phyloP scores from a whole-genome alignment of 345 rosid species.

The Xanthoceras sorbifolium region DNA sequence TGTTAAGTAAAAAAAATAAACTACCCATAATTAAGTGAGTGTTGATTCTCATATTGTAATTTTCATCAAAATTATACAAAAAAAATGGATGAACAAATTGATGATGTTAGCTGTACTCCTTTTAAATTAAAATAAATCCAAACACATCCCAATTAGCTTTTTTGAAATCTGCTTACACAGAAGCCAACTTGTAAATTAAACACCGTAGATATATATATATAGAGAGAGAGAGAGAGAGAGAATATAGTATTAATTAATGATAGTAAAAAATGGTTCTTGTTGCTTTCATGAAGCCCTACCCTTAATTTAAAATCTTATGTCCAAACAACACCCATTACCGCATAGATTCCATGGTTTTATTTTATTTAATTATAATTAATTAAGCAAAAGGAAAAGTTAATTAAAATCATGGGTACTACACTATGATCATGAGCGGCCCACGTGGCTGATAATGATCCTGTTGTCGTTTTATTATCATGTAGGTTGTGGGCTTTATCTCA shows the following conservation, averaged over 20 bases:
- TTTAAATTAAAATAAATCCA: slow-evolving; percentile 11
- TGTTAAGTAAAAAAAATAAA: no score
- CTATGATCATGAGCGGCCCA: slow-evolving; percentile 28
- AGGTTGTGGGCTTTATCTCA: slow-evolving; percentile 21
- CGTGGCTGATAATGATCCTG: slow-evolving; percentile 27
- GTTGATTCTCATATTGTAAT: neutral
- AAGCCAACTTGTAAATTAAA: slow-evolving; percentile 27
- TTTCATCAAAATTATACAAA: neutral
- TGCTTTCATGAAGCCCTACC: slow-evolving; percentile 30
- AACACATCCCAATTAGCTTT: slow-evolving; percentile 22
- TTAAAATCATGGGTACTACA: slow-evolving; percentile 14
- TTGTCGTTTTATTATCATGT: slow-evolving; percentile 28
- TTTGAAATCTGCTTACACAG: neutral
- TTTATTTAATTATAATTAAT: slow-evolving; percentile 30
- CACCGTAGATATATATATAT: no score
- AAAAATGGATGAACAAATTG: neutral
- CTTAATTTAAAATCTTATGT: neutral
- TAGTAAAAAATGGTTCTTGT: slow-evolving; percentile 17
- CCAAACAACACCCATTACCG: slow-evolving; percentile 29
- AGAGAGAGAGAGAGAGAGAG: no score
- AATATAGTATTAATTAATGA: slow-evolving; percentile 15
- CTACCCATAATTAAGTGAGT: no score
- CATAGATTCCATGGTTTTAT: slow-evolving; percentile 28
- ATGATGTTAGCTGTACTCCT: slow-evolving; percentile 25
- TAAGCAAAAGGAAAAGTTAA: slow-evolving; percentile 29